Conservation (phyloP, 1,284 basidiomycete species). For the Entoloma clypeatum region DNA sequence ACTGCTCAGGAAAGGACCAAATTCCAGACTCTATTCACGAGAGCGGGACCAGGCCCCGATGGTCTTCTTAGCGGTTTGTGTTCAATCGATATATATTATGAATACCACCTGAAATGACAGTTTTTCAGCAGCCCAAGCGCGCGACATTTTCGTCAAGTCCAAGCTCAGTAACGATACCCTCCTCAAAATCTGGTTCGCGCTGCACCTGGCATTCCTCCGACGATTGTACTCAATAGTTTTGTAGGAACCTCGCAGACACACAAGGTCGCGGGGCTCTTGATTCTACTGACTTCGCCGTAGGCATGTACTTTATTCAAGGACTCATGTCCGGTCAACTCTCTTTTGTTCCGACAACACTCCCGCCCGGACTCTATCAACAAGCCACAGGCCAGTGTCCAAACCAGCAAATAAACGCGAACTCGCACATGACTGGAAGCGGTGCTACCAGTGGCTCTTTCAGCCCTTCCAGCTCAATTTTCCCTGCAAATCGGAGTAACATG, state of each 20-base stretch:
- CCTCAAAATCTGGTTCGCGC: constrained; percentile 85
- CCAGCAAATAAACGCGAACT: constrained; percentile 31
- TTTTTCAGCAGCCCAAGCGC: constrained; percentile 77
- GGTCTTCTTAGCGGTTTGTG: constrained; percentile 72
- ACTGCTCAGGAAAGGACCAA: constrained; percentile 79
- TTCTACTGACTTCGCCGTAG: constrained; percentile 90
- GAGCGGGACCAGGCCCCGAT: constrained; percentile 61
- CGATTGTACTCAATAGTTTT: constrained; percentile 7
- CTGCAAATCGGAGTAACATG: constrained; percentile 32
- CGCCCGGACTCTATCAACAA: constrained; percentile 90
- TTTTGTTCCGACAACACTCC: constrained; percentile 74
- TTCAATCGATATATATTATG: constrained; percentile 1
- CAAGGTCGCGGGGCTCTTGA: constrained; percentile 90
- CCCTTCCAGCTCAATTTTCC: constrained; percentile 42
- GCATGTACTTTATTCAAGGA: constrained; percentile 94
- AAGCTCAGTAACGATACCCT: constrained; percentile 88
- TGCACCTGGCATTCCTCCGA: not conserved
- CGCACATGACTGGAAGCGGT: constrained; percentile 60
- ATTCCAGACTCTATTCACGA: constrained; percentile 77
- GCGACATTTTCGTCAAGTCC: constrained; percentile 92
- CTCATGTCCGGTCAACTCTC: constrained; percentile 81
- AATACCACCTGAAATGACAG: constrained; percentile 8
- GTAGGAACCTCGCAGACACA: constrained; percentile 91
- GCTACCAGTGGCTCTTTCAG: constrained; percentile 48
- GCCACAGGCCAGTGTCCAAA: constrained; percentile 46